These are phyloP conservation scores for Phytopythium aichiense DNA, from an alignment of 352 stramenopile genomes.

Conservation along the genomic window DNA sequence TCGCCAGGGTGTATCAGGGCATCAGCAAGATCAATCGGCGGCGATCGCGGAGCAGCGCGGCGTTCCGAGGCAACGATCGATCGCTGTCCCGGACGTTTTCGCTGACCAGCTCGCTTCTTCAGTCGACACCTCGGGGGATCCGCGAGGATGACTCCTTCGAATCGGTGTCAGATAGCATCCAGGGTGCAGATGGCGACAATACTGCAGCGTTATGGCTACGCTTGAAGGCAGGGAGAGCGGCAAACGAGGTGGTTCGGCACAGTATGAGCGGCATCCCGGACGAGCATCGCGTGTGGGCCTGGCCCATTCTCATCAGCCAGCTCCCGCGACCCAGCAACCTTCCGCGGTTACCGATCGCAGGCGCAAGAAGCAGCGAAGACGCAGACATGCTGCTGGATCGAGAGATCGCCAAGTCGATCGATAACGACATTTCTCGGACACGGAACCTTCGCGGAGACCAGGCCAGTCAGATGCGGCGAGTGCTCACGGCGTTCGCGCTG, in stretches of 20 bases:
- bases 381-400: constrained; percentile 48
- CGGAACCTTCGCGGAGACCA: constrained; percentile 52
- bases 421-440: constrained; percentile 77
- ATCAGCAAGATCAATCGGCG: constrained; percentile 73
- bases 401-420: constrained; percentile 74
- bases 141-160: constrained; percentile 9
- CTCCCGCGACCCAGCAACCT: constrained; percentile 32
- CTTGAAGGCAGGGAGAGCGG: constrained; percentile 24
- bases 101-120: constrained; percentile 49
- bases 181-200: constrained; percentile 13
- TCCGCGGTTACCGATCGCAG: constrained; percentile 9
- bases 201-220: constrained; percentile 39
- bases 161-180: background rate
- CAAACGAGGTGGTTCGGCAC: constrained; percentile 27
- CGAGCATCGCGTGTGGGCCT: constrained; percentile 62
- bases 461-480: constrained; percentile 51
- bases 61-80: constrained; percentile 16
- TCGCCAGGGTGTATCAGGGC: constrained; percentile 60
- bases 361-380: constrained; percentile 20
- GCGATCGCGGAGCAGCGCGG: constrained; percentile 38
- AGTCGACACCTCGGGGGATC: constrained; percentile 20
- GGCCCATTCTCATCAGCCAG: constrained; percentile 60
- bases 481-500: constrained; percentile 69
- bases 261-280: constrained; percentile 62
- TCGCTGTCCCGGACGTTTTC: constrained; percentile 54